Conservation (phyloP, 257 asterid genomes). For the Nicotiana otophora region DNA sequence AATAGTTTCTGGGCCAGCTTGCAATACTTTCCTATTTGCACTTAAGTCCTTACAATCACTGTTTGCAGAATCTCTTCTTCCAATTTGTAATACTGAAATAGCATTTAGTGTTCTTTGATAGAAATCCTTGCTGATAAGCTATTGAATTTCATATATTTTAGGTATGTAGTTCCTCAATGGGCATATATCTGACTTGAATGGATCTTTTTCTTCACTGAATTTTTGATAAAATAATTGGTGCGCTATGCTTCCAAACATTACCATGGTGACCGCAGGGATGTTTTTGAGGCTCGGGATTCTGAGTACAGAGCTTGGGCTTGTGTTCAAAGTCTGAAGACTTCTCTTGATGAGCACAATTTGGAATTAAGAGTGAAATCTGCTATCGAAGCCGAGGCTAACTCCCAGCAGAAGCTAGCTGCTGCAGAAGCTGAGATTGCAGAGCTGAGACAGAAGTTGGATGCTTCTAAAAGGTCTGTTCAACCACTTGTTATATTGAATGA, state of each 20-base stretch:
- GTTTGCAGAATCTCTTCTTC: not conserved
- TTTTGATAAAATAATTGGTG: not conserved
- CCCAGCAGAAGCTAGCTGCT: conserved; percentile 93
- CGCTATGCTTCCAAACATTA: conserved; percentile 11
- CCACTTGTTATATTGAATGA: conserved; percentile 7
- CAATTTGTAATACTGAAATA: not conserved
- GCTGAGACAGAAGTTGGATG: conserved; percentile 69
- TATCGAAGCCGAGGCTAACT: conserved; percentile 88
- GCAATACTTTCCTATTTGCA: not conserved
- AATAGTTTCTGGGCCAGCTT: too few relatives aligned
- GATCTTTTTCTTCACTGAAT: not conserved
- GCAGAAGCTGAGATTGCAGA: conserved; percentile 92
- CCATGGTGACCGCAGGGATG: conserved; percentile 53
- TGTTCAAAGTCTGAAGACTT: conserved; percentile 68
- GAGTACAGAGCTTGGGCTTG: conserved; percentile 89
- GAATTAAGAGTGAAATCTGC: conserved; percentile 88
- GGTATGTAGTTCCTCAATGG: not conserved
- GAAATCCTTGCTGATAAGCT: not conserved
- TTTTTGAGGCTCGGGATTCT: conserved; percentile 60
- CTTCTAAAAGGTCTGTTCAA: conserved; percentile 59
- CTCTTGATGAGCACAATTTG: conserved; percentile 81
- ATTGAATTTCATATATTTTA: not conserved
- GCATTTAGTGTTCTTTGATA: not conserved
- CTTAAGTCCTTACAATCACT: not conserved
- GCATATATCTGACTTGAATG: not conserved